Percentiles rank a stretch among this genome's conserved stretches.
Conservation (phyloP, 176 grass and related monocot species). For the Oropetium thomaeum region DNA sequence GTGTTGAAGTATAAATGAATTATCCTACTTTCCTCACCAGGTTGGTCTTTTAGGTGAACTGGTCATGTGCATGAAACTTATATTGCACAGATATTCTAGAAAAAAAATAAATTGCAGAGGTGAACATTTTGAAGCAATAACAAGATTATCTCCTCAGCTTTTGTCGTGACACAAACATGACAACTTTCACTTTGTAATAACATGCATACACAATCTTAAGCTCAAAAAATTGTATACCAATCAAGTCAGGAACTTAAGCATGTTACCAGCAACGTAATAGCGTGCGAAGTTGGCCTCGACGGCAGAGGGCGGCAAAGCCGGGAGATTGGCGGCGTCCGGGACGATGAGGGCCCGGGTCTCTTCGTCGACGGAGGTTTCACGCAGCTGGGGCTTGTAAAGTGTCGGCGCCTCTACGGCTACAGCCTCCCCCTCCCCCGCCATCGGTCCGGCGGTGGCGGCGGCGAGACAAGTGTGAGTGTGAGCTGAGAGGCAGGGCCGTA, state of each 20-base stretch:
- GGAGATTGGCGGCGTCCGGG: slow-evolving; percentile 58
- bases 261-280: slow-evolving; percentile 56
- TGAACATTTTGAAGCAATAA: not conserved
- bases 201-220: not conserved
- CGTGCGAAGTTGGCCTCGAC: slow-evolving; percentile 76
- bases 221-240: not conserved
- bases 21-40: no score
- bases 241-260: fast-evolving
- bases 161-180: not conserved
- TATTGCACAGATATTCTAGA: no score
- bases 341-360: slow-evolving; percentile 52
- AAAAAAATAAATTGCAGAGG: not conserved
- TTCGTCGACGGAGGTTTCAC: slow-evolving; percentile 24
- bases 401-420: not conserved
- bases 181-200: not conserved
- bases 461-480: not conserved
- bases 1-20: no score
- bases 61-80: no score
- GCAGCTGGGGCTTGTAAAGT: not conserved
- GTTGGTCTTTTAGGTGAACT: no score
- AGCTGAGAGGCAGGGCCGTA: no score
- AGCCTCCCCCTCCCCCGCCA: slow-evolving; percentile 17
- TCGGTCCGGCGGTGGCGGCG: slow-evolving; percentile 13
- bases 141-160: not conserved
- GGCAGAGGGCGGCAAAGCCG: slow-evolving; percentile 51